Evolutionary conservation across 176 grass and related monocot genomes (phyloP).

Genomic region (Triticum dicoccoides): DNA sequence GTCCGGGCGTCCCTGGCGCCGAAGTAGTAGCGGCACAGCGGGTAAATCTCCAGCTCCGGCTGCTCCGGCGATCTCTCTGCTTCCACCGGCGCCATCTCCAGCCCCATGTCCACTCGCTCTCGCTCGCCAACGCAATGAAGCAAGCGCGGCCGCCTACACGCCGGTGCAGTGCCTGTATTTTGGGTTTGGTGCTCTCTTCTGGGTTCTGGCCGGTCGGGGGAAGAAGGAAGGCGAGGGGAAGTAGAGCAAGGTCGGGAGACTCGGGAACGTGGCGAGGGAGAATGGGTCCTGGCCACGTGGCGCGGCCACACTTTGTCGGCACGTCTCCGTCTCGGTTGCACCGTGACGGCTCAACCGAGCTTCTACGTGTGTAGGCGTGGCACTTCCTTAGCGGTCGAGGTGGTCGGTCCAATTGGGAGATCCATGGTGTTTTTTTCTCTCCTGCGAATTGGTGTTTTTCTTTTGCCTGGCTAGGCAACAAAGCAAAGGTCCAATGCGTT

Average conservation of each 20-base stretch:
- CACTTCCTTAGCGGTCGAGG: background rate
- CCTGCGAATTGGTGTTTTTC: no score
- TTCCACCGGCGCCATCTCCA: constrained; percentile 21
- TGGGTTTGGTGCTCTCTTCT: background rate
- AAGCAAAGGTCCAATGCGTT: no score
- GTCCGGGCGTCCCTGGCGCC: constrained; percentile 35
- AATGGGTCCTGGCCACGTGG: background rate
- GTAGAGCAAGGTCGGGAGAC: background rate
- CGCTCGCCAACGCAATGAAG: background rate
- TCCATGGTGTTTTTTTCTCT: no score
- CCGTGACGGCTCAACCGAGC: background rate
- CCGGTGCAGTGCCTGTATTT: background rate
- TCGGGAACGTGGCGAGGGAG: background rate
- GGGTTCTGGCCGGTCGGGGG: background rate
- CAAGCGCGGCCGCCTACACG: background rate
- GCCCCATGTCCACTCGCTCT: constrained; percentile 15
- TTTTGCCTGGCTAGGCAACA: no score
- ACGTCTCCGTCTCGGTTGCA: background rate
- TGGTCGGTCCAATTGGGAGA: background rate
- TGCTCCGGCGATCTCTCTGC: background rate
- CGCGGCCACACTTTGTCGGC: background rate
- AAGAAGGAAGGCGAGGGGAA: background rate
- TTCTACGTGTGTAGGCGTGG: background rate
- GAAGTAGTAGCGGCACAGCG: constrained; percentile 60
- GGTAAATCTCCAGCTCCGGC: constrained; percentile 36